Evolutionary conservation across 2,329 filamentous ascomycete genomes (phyloP).

Genomic region (Venturia pyrina): DNA sequence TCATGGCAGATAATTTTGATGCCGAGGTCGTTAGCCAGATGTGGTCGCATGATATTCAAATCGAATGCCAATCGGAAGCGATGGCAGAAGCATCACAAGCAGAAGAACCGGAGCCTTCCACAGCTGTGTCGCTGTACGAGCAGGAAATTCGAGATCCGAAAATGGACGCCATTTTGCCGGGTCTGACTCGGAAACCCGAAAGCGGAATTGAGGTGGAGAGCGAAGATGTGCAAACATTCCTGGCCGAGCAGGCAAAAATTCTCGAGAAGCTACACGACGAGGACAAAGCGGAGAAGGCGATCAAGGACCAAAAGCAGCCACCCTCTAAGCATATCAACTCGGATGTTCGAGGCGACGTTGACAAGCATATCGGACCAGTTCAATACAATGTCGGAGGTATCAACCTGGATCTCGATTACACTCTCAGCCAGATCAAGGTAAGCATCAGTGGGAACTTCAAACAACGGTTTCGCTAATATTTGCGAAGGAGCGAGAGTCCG

Average conservation of each 20-base stretch:
- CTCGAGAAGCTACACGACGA: constrained; percentile 56
- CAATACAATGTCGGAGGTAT: constrained; percentile 99
- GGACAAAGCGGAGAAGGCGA: constrained; percentile 47
- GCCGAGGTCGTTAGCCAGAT: constrained; percentile 75
- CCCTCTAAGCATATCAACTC: constrained; percentile 19
- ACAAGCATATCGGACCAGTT: constrained; percentile 74
- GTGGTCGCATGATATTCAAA: constrained; percentile 76
- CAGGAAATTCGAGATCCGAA: constrained; percentile 68
- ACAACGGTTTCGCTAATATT: constrained; percentile 11
- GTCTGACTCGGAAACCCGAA: constrained; percentile 32
- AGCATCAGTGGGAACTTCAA: constrained; percentile 18
- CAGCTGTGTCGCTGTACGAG: constrained; percentile 66
- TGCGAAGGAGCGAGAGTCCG: constrained; percentile 34
- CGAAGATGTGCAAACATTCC: constrained; percentile 68
- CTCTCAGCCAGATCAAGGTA: constrained; percentile 79
- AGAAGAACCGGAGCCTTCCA: constrained; percentile 16
- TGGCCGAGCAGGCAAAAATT: constrained; percentile 62
- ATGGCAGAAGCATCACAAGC: constrained; percentile 4
- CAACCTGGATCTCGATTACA: constrained; percentile 88
- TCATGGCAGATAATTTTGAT: constrained; percentile 84
- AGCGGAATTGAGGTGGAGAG: constrained; percentile 51
- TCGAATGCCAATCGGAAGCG: constrained; percentile 15
- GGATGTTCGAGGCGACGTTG: constrained; percentile 27
- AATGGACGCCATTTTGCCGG: constrained; percentile 47
- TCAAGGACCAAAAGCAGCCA: constrained; percentile 17